Evolutionary conservation across 495 filamentous ascomycete species (phyloP).

Genomic region (Chaetomium tenue): DNA sequence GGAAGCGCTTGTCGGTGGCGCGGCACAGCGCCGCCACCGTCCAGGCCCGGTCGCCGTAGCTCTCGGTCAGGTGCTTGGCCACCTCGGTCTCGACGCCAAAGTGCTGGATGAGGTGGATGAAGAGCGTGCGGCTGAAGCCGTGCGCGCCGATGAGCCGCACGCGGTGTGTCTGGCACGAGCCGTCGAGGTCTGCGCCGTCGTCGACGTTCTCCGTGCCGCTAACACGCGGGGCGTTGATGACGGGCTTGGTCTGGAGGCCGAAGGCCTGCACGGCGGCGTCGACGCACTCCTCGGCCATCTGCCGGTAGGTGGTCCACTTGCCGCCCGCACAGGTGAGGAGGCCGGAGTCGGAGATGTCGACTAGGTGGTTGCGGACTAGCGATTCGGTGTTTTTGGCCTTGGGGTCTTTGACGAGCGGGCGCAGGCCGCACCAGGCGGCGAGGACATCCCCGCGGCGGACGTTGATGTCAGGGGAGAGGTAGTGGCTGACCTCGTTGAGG

Average conservation of each 20-base stretch:
- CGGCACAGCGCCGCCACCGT: slow-evolving; percentile 82
- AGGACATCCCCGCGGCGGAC: slow-evolving; percentile 92
- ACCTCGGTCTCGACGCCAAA: slow-evolving; percentile 95
- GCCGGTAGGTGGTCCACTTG: slow-evolving; percentile 98
- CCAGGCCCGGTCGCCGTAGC: slow-evolving; percentile 96
- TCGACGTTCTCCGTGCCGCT: slow-evolving; percentile 73
- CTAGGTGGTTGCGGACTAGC: slow-evolving; percentile 91
- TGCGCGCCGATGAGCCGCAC: slow-evolving; percentile 91
- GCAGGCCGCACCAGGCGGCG: slow-evolving; percentile 92
- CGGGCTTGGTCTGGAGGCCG: slow-evolving; percentile 60
- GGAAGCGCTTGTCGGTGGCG: slow-evolving; percentile 81
- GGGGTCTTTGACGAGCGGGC: slow-evolving; percentile 91
- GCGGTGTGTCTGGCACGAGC: slow-evolving; percentile 85
- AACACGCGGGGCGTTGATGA: slow-evolving; percentile 64
- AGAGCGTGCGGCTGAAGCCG: slow-evolving; percentile 90
- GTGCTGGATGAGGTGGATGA: slow-evolving; percentile 98
- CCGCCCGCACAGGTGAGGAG: slow-evolving; percentile 94
- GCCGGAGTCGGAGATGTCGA: slow-evolving; percentile 81
- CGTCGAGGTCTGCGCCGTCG: slow-evolving; percentile 75
- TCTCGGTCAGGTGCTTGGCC: slow-evolving; percentile 81
- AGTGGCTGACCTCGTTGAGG: slow-evolving; percentile 81
- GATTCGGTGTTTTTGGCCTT: slow-evolving; percentile 92
- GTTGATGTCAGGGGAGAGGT: slow-evolving; percentile 89
- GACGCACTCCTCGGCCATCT: slow-evolving; percentile 97
- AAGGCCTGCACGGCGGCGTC: slow-evolving; percentile 84